Percentiles rank a stretch among this genome's conserved stretches.
These are phyloP conservation scores for Ogataea populi-albae DNA, from an alignment of 805 yeast genomes.

Conservation along the genomic window DNA sequence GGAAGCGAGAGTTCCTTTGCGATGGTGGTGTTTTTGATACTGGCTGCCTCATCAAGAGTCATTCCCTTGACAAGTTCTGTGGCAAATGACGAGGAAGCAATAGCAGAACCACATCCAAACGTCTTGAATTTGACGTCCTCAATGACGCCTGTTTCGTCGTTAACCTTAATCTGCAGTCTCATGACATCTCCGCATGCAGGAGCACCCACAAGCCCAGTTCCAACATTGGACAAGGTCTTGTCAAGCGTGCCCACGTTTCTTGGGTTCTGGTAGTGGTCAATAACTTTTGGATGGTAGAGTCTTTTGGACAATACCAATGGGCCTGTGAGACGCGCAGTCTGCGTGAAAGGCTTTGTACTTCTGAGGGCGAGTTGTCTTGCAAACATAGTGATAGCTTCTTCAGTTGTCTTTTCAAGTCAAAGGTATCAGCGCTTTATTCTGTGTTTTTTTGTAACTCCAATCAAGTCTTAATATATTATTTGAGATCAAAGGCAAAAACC, in stretches of 20 bases:
- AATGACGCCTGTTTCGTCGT: conserved; percentile 85
- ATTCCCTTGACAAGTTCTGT: conserved; percentile 95
- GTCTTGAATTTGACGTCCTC: conserved; percentile 97
- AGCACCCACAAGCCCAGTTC: conserved; percentile 97
- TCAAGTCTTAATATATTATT: too few relatives aligned
- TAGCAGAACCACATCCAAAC: conserved; percentile 98
- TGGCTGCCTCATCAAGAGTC: conserved; percentile 88
- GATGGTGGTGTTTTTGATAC: conserved; percentile 88
- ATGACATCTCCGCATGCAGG: conserved; percentile 99
- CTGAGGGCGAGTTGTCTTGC: conserved; percentile 20
- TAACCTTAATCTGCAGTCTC: conserved; percentile 93
- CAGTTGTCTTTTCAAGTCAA: too few relatives aligned
- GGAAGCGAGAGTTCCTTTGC: conserved; percentile 94
- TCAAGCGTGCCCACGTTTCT: conserved; percentile 94
- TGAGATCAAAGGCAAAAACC: too few relatives aligned
- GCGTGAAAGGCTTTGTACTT: conserved; percentile 3
- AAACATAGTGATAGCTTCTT: conserved; percentile 18
- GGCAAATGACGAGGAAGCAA: conserved; percentile 92
- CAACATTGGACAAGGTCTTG: conserved; percentile 72
- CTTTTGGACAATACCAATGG: too few relatives aligned
- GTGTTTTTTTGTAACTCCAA: too few relatives aligned
- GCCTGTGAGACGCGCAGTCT: too few relatives aligned
- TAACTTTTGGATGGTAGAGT: conserved; percentile 85
- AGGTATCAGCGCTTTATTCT: too few relatives aligned
- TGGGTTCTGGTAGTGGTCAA: conserved; percentile 95